Evolutionary conservation across 192 early-diverging fungal species (phyloP).

Genomic region (Backusella australiensis): DNA sequence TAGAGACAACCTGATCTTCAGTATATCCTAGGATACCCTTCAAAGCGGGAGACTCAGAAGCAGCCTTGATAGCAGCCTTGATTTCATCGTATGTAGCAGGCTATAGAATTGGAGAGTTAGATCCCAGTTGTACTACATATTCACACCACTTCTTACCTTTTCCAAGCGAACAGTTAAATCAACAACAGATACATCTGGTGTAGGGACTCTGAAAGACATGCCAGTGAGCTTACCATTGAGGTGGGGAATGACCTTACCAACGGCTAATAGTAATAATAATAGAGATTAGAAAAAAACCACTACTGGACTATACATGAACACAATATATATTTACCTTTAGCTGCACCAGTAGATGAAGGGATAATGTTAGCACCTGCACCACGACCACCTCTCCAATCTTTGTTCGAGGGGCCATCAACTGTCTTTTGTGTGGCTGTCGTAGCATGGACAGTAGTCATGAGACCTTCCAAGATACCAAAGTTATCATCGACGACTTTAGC

Average conservation of each 20-base stretch:
- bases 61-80: constrained; percentile 81
- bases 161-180: constrained; percentile 90
- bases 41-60: constrained; percentile 57
- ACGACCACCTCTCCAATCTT: constrained; percentile 95
- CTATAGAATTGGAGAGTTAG: background rate
- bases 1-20: constrained; percentile 91
- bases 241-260: constrained; percentile 92
- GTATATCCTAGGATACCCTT: constrained; percentile 93
- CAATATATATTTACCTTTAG: constrained; percentile 54
- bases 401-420: constrained; percentile 92
- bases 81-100: constrained; percentile 88
- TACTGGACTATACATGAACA: background rate
- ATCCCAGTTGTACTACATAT: background rate
- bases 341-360: constrained; percentile 94
- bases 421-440: constrained; percentile 99
- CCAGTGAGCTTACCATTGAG: constrained; percentile 96
- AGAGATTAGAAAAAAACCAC: background rate
- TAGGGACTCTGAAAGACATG: constrained; percentile 96
- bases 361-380: constrained; percentile 92
- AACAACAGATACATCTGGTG: constrained; percentile 93
- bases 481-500: constrained; percentile 94
- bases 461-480: constrained; percentile 91
- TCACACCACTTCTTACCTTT: constrained; percentile 45
- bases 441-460: constrained; percentile 98
- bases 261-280: constrained; percentile 45